Base-by-base conservation (phyloP, 2,329 filamentous ascomycete genomes). In the Tolypocladium cylindrosporum region DNA sequence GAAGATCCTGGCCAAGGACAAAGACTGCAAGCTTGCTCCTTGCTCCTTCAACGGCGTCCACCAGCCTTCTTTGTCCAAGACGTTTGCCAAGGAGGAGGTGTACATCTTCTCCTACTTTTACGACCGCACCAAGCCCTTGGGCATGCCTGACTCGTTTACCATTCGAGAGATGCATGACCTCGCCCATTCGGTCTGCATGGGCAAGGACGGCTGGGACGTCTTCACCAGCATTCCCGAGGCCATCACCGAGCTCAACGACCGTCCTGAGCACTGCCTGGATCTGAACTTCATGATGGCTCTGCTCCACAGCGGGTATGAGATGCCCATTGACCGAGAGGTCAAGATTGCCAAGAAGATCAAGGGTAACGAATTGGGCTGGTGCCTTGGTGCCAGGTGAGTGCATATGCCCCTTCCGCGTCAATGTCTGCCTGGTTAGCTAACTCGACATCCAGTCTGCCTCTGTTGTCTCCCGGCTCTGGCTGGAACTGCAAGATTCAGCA, bases 311-410 rank as follows among this genome's bases (percentile, higher is more conserved):
- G 94, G 94, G 3, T 99, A 99, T 68, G 94, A 97, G 65, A 97
- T 99, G 91, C 93, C 93, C 4, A 87, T 97, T 66, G 90, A 96
- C 65, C 84, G 95, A 43, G 94, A 99, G 74, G 91, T 99, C 64
- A 93, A 90, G 80, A 96, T 97, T 70, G 94, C 93, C 60, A 99
- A 99, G 88, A 96, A 97, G 82, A 96, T 99, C 70, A 93, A 95
- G 78, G 87, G 86, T 58, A 97, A 97, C 72, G 95, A 99, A 77
- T 77, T 99, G 67, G 94, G 94, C 43, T 99, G 94, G 94, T 97
- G 93, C 77, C 80, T 99, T 69, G 94, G 94, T 73, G 94, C 94
- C 63, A 96, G 91, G 90, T 94, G 79, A 77, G 87, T 69, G 31
- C 34, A n/a, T 41, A 51, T 53, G 57, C 27, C n/a, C 52, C 48